Percentiles rank a stretch among this genome's conserved stretches.
Conservation (phyloP, 495 filamentous ascomycete species). For the Hyaloscypha hepaticicola region DNA sequence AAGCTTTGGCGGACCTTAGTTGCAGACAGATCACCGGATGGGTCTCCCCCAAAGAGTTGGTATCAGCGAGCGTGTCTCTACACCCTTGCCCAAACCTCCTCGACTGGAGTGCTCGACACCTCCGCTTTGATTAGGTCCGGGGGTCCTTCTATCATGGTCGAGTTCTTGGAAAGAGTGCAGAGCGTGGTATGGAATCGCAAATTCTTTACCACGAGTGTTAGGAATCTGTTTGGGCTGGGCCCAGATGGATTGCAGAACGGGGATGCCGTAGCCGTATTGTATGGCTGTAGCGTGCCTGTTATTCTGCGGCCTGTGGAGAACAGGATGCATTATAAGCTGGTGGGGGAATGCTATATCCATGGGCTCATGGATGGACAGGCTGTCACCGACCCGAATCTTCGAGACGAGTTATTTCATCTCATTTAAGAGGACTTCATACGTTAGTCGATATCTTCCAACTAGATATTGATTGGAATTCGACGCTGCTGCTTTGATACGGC, state of each 20-base stretch:
- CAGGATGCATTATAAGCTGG: conserved; percentile 5
- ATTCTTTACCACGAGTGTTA: not conserved
- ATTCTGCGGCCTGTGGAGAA: conserved; percentile 18
- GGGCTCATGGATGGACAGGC: conserved; percentile 19
- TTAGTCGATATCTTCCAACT: not conserved
- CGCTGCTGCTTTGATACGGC: too few relatives aligned
- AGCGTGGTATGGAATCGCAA: not conserved
- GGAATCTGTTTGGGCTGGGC: conserved; percentile 17
- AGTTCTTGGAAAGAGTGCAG: not conserved
- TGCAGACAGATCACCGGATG: not conserved
- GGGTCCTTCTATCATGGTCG: not conserved
- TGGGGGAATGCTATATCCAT: conserved; percentile 26
- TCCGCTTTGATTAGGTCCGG: not conserved
- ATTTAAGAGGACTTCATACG: not conserved
- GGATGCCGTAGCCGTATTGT: conserved; percentile 24
- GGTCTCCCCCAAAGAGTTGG: not conserved
- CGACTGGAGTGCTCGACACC: not conserved
- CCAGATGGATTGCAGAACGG: conserved; percentile 13
- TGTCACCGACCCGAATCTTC: not conserved
- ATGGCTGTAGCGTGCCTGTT: conserved; percentile 28
- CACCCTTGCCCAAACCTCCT: not conserved
- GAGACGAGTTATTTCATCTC: conserved; percentile 1
- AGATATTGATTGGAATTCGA: not conserved
- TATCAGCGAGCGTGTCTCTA: not conserved
- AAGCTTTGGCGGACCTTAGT: not conserved